These are phyloP conservation scores for Fusarium transvaalense DNA, from an alignment of 2,329 filamentous ascomycete species.

Conservation along the genomic window DNA sequence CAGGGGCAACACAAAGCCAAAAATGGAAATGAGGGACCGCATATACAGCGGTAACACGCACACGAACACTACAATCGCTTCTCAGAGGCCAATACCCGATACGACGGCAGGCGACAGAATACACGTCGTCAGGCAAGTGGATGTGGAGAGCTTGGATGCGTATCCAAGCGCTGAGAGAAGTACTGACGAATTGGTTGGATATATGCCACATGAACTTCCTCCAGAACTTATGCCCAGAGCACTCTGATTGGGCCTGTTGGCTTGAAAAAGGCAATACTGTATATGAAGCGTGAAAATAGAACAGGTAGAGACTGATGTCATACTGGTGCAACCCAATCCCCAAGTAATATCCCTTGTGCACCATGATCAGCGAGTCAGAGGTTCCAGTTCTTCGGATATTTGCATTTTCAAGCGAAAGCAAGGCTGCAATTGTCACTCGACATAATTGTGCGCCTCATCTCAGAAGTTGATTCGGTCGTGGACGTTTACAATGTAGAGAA, in stretches of 20 bases:
- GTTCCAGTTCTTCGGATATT: neutral
- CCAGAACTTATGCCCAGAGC: neutral
- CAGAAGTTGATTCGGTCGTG: too few species aligned
- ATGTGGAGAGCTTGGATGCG: slow-evolving; percentile 26
- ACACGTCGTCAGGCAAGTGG: slow-evolving; percentile 25
- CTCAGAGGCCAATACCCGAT: neutral
- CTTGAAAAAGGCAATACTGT: too few species aligned
- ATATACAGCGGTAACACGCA: neutral
- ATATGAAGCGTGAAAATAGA: neutral
- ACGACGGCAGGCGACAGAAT: slow-evolving; percentile 9
- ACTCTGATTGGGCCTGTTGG: neutral
- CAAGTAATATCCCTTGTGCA: accelerated
- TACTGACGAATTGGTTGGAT: slow-evolving; percentile 24
- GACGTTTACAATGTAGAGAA: neutral
- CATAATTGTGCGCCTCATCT: neutral
- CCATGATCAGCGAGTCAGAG: too few species aligned
- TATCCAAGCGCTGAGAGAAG: slow-evolving; percentile 19
- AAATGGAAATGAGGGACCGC: neutral
- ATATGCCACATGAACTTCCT: neutral
- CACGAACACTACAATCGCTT: slow-evolving; percentile 7
- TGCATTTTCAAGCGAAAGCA: neutral
- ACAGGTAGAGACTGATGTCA: too few species aligned
- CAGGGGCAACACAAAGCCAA: neutral
- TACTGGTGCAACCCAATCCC: neutral
- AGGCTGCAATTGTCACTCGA: neutral